Evolutionary conservation across 1,139 yeast genomes (phyloP).

Genomic region (Magnusiomyces tetraspermus): DNA sequence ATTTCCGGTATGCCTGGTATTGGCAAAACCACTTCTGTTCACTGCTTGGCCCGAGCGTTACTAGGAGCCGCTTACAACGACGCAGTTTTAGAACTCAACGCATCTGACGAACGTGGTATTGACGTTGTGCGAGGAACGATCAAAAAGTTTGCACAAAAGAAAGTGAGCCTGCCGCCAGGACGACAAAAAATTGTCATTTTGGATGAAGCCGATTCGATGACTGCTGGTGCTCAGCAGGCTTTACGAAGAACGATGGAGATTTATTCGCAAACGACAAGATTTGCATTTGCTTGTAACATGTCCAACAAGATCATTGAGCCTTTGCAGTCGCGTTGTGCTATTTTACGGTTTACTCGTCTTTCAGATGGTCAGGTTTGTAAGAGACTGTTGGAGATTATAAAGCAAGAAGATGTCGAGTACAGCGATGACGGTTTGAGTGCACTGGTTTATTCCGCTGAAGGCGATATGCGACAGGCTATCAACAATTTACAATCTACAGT

Average conservation of each 20-base stretch:
- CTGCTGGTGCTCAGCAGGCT: conserved; percentile 98
- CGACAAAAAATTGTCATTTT: conserved; percentile 81
- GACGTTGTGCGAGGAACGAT: conserved; percentile 88
- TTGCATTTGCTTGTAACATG: conserved; percentile 96
- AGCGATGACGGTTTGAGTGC: conserved; percentile 92
- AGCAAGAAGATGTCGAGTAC: conserved; percentile 62
- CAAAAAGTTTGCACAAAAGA: conserved; percentile 92
- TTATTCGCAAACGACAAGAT: conserved; percentile 86
- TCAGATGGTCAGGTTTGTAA: conserved; percentile 77
- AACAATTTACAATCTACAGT: conserved; percentile 90
- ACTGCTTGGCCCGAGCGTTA: conserved; percentile 78
- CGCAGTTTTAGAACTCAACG: conserved; percentile 88
- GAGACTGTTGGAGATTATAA: conserved; percentile 62
- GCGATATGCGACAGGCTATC: conserved; percentile 97
- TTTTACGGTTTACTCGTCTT: conserved; percentile 70
- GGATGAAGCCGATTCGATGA: conserved; percentile 98
- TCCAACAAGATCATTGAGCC: conserved; percentile 94
- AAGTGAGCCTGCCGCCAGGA: conserved; percentile 61
- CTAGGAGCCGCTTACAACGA: conserved; percentile 65
- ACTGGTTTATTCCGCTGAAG: conserved; percentile 91
- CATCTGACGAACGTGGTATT: conserved; percentile 94
- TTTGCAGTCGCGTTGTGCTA: conserved; percentile 92
- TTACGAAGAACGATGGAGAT: conserved; percentile 95
- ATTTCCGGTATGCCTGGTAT: conserved; percentile 94
- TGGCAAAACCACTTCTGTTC: conserved; percentile 90